A percentile compares a stretch with the other conserved stretches of the same genome.
phyloP scores from a whole-genome alignment of 768 basidiomycete species.

The Leucocoprinus birnbaumii region DNA sequence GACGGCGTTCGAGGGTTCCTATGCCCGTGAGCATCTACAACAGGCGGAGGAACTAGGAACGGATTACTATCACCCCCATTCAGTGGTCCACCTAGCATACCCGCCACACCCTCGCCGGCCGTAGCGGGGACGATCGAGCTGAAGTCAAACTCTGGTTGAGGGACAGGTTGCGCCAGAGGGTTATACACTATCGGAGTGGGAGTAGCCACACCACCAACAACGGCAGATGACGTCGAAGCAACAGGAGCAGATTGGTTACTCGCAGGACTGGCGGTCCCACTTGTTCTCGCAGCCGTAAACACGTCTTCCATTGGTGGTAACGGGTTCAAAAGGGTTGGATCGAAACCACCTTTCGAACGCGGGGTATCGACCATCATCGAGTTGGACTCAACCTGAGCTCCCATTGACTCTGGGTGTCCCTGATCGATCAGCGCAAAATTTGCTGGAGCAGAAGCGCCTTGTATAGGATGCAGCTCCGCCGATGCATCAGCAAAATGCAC shows the following conservation, averaged over 20 bases:
- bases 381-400: not conserved
- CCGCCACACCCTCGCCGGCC: not conserved
- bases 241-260: not conserved
- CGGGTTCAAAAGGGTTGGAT: slow-evolving; percentile 53
- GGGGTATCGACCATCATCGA: slow-evolving; percentile 37
- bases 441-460: not conserved
- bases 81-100: too few relatives aligned
- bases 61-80: not conserved
- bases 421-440: not conserved
- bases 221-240: not conserved
- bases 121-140: not conserved
- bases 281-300: not conserved
- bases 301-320: slow-evolving; percentile 22
- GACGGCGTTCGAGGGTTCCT: slow-evolving; percentile 10
- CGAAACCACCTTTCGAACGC: slow-evolving; percentile 41
- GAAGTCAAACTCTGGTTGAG: not conserved
- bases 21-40: not conserved
- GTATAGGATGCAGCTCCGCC: slow-evolving; percentile 21
- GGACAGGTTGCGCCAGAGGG: not conserved
- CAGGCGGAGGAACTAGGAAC: slow-evolving; percentile 4
- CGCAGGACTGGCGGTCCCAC: slow-evolving; percentile 10
- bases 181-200: not conserved
- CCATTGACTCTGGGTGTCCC: slow-evolving; percentile 13
- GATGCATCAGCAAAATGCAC: slow-evolving; percentile 8
- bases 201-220: too few relatives aligned